phyloP scores from a whole-genome alignment of 805 yeast genomes.

The Candida xyloterini region DNA sequence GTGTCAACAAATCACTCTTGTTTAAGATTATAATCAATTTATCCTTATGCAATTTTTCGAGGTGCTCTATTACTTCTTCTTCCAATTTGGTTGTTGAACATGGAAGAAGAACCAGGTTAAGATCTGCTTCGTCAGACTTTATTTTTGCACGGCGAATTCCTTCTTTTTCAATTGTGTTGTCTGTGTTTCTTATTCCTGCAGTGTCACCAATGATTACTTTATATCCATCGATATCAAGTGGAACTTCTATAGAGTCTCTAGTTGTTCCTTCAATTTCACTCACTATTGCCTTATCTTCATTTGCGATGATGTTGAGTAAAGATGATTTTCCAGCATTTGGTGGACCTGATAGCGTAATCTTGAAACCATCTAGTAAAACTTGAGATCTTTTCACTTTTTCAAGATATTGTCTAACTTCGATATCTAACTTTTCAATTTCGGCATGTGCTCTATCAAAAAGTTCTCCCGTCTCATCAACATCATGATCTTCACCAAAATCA shows the following conservation, averaged over 20 bases:
- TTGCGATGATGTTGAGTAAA: conserved; percentile 68
- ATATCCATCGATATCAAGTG: conserved; percentile 77
- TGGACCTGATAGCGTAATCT: conserved; percentile 74
- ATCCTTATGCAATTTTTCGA: conserved; percentile 24
- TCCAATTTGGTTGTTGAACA: conserved; percentile 34
- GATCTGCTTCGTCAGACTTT: conserved; percentile 59
- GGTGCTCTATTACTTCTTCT: conserved; percentile 38
- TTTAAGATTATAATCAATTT: conserved; percentile 48
- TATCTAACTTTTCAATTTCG: conserved; percentile 40
- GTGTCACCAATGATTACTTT: conserved; percentile 87
- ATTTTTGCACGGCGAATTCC: conserved; percentile 78
- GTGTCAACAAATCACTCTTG: conserved; percentile 50
- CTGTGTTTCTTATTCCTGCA: conserved; percentile 72
- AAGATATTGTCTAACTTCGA: conserved; percentile 45
- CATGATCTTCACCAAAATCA: conserved; percentile 94
- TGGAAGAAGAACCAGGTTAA: conserved; percentile 66
- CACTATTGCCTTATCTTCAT: conserved; percentile 84
- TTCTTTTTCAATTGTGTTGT: conserved; percentile 49
- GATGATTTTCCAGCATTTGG: conserved; percentile 98
- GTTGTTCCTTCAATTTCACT: conserved; percentile 93
- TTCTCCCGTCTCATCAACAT: conserved; percentile 59
- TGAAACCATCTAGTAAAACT: conserved; percentile 68
- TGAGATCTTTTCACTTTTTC: conserved; percentile 53
- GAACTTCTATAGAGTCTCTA: conserved; percentile 79
- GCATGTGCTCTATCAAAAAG: conserved; percentile 50